Evolutionary conservation across 768 basidiomycete genomes (phyloP).

Genomic region (Suillus americanus): DNA sequence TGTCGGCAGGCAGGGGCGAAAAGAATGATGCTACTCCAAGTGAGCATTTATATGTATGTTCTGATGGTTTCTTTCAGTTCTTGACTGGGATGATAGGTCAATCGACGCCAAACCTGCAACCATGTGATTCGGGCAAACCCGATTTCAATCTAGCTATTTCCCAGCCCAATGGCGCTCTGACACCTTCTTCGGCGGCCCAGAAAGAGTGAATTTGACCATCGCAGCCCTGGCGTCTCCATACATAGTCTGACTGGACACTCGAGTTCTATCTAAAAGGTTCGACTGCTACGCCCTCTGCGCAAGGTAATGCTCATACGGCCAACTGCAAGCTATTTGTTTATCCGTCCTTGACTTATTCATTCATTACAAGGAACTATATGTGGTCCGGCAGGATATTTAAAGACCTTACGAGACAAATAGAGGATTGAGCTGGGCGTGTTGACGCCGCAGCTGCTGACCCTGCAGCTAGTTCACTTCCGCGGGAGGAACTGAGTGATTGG

Average conservation of each 20-base stretch:
- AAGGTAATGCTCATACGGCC: not conserved
- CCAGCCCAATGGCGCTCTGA: not conserved
- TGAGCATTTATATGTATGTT: constrained; percentile 9
- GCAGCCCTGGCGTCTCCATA: not conserved
- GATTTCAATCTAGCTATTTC: not conserved
- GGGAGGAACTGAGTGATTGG: not conserved
- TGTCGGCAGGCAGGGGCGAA: constrained; percentile 37
- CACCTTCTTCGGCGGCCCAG: not conserved
- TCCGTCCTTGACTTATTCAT: not conserved
- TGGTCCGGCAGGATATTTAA: not conserved
- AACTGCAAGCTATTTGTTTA: not conserved
- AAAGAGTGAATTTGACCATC: not conserved
- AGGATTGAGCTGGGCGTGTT: not conserved
- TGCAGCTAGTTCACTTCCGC: not conserved
- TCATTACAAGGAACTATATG: not conserved
- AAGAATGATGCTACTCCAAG: constrained; percentile 4
- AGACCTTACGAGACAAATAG: not conserved
- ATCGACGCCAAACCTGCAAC: not conserved
- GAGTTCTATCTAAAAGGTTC: not conserved
- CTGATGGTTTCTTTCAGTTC: not conserved
- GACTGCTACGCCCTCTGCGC: not conserved
- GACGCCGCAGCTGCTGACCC: not conserved
- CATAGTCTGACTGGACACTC: not conserved
- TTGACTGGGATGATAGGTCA: constrained; percentile 1
- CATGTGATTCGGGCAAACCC: not conserved